Evolutionary conservation across 2,329 filamentous ascomycete genomes (phyloP).

Genomic region (Pseudocercospora pini-densiflorae): DNA sequence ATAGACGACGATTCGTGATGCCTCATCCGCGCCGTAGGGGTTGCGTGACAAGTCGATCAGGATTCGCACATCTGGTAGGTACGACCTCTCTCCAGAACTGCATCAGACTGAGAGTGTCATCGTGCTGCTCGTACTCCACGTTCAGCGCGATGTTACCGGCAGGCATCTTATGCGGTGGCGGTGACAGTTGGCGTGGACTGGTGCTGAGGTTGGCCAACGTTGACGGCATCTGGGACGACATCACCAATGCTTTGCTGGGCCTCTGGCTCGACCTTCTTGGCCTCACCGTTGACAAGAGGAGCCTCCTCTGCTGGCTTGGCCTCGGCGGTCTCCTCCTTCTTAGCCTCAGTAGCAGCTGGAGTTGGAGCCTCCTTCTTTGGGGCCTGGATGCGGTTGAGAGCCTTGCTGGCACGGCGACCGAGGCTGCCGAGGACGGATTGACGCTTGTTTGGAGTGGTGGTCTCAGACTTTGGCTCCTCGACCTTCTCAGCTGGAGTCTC

Average conservation of each 20-base stretch:
- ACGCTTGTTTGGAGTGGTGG: constrained; percentile 38
- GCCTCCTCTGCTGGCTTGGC: constrained; percentile 31
- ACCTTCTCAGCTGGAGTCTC: constrained; percentile 30
- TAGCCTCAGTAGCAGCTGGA: constrained; percentile 26
- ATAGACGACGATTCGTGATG: neutral
- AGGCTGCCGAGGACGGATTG: constrained; percentile 40
- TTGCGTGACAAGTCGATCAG: neutral
- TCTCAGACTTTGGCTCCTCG: constrained; percentile 30
- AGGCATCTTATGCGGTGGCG: constrained; percentile 38
- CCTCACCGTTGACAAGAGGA: constrained; percentile 29
- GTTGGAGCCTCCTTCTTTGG: constrained; percentile 38
- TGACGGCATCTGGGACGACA: constrained; percentile 37
- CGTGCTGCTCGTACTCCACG: neutral
- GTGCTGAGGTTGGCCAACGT: constrained; percentile 36
- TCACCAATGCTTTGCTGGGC: constrained; percentile 36
- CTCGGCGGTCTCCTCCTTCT: constrained; percentile 32
- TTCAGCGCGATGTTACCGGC: constrained; percentile 13
- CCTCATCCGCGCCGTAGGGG: neutral
- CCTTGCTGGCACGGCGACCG: constrained; percentile 43
- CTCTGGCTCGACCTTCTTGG: constrained; percentile 30
- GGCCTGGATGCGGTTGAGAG: constrained; percentile 35
- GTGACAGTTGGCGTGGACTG: constrained; percentile 38
- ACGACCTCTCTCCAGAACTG: constrained; percentile 12
- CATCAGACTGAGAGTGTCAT: constrained; percentile 9
- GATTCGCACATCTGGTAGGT: neutral